These are phyloP conservation scores for Aureobasidium leucospermi DNA, from an alignment of 2,329 filamentous ascomycete species.

Conservation along the genomic window DNA sequence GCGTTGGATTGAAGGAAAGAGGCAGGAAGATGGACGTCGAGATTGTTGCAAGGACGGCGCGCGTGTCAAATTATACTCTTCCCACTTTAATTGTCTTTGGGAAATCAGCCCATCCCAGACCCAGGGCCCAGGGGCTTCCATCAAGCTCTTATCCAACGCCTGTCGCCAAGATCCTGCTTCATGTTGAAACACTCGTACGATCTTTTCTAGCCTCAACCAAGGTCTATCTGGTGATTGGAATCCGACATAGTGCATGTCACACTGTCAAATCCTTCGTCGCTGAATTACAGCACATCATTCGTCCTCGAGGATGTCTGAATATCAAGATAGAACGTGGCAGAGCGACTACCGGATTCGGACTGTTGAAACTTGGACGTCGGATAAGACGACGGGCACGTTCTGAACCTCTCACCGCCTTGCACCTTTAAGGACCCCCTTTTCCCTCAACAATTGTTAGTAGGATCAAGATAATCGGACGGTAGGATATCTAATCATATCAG, in stretches of 20 bases:
- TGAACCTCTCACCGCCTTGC: background rate
- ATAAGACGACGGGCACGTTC: background rate
- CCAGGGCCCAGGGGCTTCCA: background rate
- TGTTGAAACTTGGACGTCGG: background rate
- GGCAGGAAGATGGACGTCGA: background rate
- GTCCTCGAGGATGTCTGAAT: background rate
- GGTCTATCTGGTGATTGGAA: too few species aligned
- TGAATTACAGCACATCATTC: too few species aligned
- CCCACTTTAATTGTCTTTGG: background rate
- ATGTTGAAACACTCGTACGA: slow-evolving; percentile 4
- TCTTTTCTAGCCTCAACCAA: background rate
- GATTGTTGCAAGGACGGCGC: slow-evolving; percentile 5
- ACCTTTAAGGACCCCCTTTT: background rate
- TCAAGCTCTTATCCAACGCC: slow-evolving; percentile 2
- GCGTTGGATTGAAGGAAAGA: background rate
- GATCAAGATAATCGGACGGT: background rate
- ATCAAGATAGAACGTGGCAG: background rate
- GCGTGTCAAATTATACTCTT: slow-evolving; percentile 4
- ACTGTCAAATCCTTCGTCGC: too few species aligned
- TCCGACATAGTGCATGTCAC: too few species aligned
- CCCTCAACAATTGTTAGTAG: background rate
- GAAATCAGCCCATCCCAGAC: slow-evolving; percentile 1
- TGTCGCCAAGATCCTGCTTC: slow-evolving; percentile 1
- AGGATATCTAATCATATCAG: slow-evolving; percentile 2
- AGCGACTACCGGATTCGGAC: background rate